Percentiles rank a stretch among this genome's conserved stretches.
Evolutionary conservation across 495 filamentous ascomycete species (phyloP).

Genomic region (Bacidia gigantensis): DNA sequence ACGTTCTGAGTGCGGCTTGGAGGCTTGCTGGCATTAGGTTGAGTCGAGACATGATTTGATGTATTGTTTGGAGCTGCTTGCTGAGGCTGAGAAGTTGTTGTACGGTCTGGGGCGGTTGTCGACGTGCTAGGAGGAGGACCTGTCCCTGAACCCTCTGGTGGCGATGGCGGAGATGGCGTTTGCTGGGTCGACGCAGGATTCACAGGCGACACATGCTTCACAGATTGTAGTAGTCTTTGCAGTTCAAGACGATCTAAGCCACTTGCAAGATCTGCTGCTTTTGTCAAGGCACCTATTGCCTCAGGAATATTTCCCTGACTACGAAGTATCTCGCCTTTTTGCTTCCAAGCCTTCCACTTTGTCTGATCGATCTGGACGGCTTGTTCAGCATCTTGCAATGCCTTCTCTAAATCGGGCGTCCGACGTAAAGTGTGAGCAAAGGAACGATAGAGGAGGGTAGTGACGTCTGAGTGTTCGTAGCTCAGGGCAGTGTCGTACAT

Average conservation of each 20-base stretch:
- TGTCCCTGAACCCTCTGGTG: no score
- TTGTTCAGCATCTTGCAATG: not conserved
- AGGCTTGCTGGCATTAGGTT: no score
- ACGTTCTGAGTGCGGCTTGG: no score
- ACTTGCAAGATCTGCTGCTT: not conserved
- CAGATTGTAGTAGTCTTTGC: no score
- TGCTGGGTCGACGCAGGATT: no score
- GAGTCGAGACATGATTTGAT: no score
- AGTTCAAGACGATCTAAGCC: not conserved
- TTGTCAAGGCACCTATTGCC: not conserved
- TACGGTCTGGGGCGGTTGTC: no score
- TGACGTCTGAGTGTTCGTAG: not conserved
- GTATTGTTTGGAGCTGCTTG: no score
- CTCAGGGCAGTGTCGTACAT: not conserved
- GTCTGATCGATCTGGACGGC: not conserved
- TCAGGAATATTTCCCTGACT: not conserved
- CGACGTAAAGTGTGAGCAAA: not conserved
- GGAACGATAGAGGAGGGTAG: not conserved
- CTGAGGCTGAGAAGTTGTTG: no score
- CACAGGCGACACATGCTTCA: no score
- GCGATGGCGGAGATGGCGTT: no score
- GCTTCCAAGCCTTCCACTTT: not conserved
- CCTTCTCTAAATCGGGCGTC: not conserved
- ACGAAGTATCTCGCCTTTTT: not conserved
- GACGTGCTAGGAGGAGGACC: no score